These are phyloP conservation scores for Amanita rubescens DNA, from an alignment of 768 basidiomycete species.

Conservation along the genomic window DNA sequence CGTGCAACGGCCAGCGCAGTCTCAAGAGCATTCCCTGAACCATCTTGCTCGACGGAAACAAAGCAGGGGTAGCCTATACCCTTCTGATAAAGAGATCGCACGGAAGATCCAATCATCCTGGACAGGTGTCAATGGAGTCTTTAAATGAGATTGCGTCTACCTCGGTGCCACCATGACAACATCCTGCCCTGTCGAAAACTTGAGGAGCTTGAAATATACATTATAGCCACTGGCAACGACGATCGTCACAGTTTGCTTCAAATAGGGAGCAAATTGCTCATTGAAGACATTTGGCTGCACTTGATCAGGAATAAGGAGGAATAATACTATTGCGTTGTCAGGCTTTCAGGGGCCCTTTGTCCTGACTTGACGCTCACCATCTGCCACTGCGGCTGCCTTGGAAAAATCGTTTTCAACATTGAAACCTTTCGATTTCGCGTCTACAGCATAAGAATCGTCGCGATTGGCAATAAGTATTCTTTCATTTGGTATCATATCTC, in stretches of 20 bases:
- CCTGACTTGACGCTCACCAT: conserved; percentile 29
- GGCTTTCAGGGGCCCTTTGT: background rate
- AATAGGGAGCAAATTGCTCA: conserved; percentile 37
- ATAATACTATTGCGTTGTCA: conserved; percentile 34
- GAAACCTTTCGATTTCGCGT: conserved; percentile 44
- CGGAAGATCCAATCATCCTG: conserved; percentile 64
- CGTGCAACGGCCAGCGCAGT: conserved; percentile 47
- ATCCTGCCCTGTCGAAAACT: conserved; percentile 46
- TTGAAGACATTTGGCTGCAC: conserved; percentile 60
- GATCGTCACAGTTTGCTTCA: conserved; percentile 42
- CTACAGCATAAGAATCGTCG: conserved; percentile 47
- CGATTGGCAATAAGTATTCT: conserved; percentile 53
- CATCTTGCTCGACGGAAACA: conserved; percentile 57
- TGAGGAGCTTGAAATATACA: conserved; percentile 31
- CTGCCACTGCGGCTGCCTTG: conserved; percentile 48
- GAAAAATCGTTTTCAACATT: conserved; percentile 30
- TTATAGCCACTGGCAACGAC: conserved; percentile 63
- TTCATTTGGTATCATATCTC: no score
- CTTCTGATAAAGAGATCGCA: conserved; percentile 52
- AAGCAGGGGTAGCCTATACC: conserved; percentile 42
- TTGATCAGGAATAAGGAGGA: conserved; percentile 58
- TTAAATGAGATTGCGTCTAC: conserved; percentile 18
- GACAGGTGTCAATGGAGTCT: no score
- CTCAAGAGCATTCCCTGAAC: conserved; percentile 38
- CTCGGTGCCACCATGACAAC: conserved; percentile 64